Evolutionary conservation across 208 protist species (phyloP).

Genomic region (Angomonas ambiguus): DNA sequence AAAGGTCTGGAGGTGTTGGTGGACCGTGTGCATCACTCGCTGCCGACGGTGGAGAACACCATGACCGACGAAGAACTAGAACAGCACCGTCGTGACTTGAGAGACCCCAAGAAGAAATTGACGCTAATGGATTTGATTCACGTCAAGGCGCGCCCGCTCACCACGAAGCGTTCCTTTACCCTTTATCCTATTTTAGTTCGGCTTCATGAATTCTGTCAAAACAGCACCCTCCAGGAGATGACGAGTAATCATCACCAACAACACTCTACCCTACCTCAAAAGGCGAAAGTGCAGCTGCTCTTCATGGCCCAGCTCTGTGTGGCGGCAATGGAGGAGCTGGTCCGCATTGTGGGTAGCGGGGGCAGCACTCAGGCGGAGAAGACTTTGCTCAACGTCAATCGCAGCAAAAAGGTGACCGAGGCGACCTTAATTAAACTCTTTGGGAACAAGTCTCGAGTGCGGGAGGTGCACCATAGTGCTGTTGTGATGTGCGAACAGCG

Average conservation of each 20-base stretch:
- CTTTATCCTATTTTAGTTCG: slow-evolving; percentile 51
- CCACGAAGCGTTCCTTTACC: slow-evolving; percentile 76
- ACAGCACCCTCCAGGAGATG: not conserved
- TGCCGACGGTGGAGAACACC: slow-evolving; percentile 81
- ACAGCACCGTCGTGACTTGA: slow-evolving; percentile 60
- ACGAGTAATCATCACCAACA: not conserved
- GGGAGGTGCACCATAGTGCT: slow-evolving; percentile 55
- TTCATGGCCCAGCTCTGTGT: slow-evolving; percentile 41
- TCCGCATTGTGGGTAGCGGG: slow-evolving; percentile 79
- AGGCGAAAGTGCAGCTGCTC: slow-evolving; percentile 24
- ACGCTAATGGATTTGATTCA: slow-evolving; percentile 74
- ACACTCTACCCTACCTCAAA: slow-evolving; percentile 2
- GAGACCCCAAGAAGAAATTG: slow-evolving; percentile 74
- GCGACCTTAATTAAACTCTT: slow-evolving; percentile 72
- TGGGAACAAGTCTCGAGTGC: slow-evolving; percentile 68
- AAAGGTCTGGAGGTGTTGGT: slow-evolving; percentile 87
- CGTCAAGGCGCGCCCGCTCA: slow-evolving; percentile 78
- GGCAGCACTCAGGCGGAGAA: slow-evolving; percentile 84
- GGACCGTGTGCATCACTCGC: slow-evolving; percentile 82
- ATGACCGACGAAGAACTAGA: slow-evolving; percentile 76
- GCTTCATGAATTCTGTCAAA: slow-evolving; percentile 13
- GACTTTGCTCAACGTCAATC: slow-evolving; percentile 77
- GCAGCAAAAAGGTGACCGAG: slow-evolving; percentile 65
- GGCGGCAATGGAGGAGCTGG: slow-evolving; percentile 75
- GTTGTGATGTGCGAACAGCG: slow-evolving; percentile 36